phyloP scores from a whole-genome alignment of 805 yeast species.

The Isabelozyma pseudorhagii region DNA sequence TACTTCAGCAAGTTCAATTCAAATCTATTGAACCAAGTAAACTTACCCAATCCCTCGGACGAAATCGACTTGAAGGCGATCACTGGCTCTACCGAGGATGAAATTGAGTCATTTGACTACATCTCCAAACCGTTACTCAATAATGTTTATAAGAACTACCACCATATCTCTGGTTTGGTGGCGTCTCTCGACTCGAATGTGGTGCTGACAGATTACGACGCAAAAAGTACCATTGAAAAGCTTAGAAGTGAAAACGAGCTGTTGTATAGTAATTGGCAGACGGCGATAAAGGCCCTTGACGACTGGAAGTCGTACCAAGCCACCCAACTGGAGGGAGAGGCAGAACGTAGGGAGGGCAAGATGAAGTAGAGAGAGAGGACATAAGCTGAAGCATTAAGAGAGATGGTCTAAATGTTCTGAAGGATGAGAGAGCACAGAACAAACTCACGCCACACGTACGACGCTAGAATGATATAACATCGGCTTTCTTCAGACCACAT shows the following conservation, averaged over 20 bases:
- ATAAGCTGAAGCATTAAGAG: background rate
- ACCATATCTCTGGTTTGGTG: conserved; percentile 18
- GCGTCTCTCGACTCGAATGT: conserved; percentile 8
- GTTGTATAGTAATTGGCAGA: conserved; percentile 35
- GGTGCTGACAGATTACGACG: conserved; percentile 4
- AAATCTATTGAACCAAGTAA: conserved; percentile 18
- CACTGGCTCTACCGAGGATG: conserved; percentile 15
- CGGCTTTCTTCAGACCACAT: no score
- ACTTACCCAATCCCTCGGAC: conserved; percentile 30
- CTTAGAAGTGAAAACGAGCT: conserved; percentile 30
- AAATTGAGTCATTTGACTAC: conserved; percentile 34
- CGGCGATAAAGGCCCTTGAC: conserved; percentile 36
- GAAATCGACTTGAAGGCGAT: conserved; percentile 22
- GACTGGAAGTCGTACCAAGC: conserved; percentile 29
- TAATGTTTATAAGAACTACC: conserved; percentile 32
- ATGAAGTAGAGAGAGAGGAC: no score
- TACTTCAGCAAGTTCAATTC: conserved; percentile 26
- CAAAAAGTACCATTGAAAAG: conserved; percentile 12
- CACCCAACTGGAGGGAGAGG: no score
- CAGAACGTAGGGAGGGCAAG: no score
- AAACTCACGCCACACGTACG: background rate
- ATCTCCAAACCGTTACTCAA: conserved; percentile 32
- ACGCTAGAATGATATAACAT: no score
- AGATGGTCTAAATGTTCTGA: no score
- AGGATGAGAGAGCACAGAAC: background rate